A percentile compares a stretch with the other conserved stretches of the same genome.
Conservation (phyloP, 2,329 filamentous ascomycete genomes). For the Diaporthe humulicola region DNA sequence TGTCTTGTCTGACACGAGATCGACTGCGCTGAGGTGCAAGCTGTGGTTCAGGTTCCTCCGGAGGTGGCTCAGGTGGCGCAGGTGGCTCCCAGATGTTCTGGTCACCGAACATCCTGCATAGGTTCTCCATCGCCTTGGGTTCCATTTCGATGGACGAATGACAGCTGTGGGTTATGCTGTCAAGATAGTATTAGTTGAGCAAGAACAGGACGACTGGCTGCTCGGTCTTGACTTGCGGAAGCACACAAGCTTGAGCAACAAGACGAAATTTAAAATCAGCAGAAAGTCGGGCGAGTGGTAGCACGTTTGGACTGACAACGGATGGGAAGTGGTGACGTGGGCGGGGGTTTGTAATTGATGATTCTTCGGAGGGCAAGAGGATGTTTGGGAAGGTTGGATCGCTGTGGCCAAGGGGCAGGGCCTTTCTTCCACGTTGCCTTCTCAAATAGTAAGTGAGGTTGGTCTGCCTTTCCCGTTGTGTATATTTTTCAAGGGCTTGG, state of each 20-base stretch:
- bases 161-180: too few species aligned
- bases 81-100: constrained; percentile 33
- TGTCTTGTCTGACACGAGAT: neutral
- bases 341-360: neutral
- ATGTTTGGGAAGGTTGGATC: neutral
- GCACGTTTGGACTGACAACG: neutral
- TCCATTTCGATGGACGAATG: neutral
- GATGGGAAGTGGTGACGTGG: neutral
- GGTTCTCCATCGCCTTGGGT: constrained; percentile 18
- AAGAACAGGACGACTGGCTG: neutral
- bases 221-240: neutral
- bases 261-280: neutral
- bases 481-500: neutral
- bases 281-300: neutral
- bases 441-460: neutral
- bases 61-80: neutral
- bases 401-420: neutral
- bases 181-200: neutral
- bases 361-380: neutral
- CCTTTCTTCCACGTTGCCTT: neutral
- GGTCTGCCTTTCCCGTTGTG: neutral
- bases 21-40: neutral
- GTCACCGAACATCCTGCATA: constrained; percentile 26
- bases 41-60: neutral
- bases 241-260: neutral